Conservation (phyloP, 169 alveolate genomes). For the Cryptosporidium ubiquitum region DNA sequence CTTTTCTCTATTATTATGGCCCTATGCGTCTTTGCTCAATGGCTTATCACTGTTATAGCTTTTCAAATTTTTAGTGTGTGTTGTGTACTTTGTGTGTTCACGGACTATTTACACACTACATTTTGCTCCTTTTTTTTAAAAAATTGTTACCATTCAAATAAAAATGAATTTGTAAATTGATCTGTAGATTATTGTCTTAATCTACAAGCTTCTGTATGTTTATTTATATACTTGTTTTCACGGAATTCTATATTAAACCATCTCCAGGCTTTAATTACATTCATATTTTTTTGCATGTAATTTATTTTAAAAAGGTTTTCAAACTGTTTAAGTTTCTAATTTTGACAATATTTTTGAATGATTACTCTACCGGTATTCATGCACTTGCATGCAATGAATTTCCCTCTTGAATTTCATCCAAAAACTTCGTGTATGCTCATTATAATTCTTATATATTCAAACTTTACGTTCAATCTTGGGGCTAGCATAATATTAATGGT, state of each 20-base stretch:
- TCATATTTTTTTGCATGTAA: background rate
- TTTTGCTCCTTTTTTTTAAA: conserved; percentile 2
- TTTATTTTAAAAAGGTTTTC: no score
- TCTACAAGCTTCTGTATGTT: background rate
- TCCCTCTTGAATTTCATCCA: background rate
- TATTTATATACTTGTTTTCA: no score
- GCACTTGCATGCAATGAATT: background rate
- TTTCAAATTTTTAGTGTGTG: background rate
- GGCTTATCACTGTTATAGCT: background rate
- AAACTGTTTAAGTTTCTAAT: background rate
- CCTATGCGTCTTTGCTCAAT: background rate
- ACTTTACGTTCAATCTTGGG: background rate
- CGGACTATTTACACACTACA: conserved; percentile 2
- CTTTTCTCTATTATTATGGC: background rate
- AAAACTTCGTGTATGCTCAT: background rate
- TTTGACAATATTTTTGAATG: no score
- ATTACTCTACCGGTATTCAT: background rate
- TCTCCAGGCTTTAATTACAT: background rate
- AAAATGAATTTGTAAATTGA: no score
- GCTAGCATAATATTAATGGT: no score
- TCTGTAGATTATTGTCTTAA: no score
- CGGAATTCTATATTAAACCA: no score
- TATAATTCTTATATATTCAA: no score
- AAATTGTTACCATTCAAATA: background rate
- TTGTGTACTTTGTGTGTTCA: conserved; percentile 35